Percentiles rank a stretch among this genome's conserved stretches.
Conservation (phyloP, 2,329 filamentous ascomycete genomes). For the Anthostomella pinea region DNA sequence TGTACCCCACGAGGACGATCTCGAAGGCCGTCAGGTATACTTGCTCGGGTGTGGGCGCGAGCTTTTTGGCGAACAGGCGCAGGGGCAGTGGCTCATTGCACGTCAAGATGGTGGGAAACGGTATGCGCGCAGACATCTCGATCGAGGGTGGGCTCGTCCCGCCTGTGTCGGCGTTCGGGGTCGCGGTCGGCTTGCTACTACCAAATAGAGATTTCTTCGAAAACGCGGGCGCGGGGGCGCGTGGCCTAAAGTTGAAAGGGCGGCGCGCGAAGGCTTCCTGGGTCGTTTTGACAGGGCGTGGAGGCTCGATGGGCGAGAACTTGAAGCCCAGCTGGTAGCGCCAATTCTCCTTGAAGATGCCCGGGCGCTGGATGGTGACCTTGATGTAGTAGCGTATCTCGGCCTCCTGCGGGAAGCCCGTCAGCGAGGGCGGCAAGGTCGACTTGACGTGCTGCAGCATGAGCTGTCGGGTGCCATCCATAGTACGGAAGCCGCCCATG, state of each 20-base stretch:
- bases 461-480: slow-evolving; percentile 62
- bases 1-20: slow-evolving; percentile 77
- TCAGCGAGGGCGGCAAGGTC: slow-evolving; percentile 84
- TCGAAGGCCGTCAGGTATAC: slow-evolving; percentile 77
- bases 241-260: slow-evolving; percentile 55
- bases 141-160: slow-evolving; percentile 64
- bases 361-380: slow-evolving; percentile 86
- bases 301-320: slow-evolving; percentile 90
- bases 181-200: slow-evolving; percentile 15
- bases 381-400: slow-evolving; percentile 95
- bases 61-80: slow-evolving; percentile 73
- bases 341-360: slow-evolving; percentile 88
- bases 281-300: slow-evolving; percentile 61
- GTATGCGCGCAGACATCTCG: slow-evolving; percentile 74
- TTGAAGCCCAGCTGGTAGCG: slow-evolving; percentile 68
- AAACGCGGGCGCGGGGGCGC: slow-evolving; percentile 29
- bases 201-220: slow-evolving; percentile 58
- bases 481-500: slow-evolving; percentile 53
- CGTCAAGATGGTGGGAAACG: slow-evolving; percentile 82
- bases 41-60: slow-evolving; percentile 64
- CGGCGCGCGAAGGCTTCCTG: slow-evolving; percentile 85
- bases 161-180: slow-evolving; percentile 26
- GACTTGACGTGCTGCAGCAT: slow-evolving; percentile 72
- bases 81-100: slow-evolving; percentile 85
- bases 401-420: slow-evolving; percentile 80